Conservation (phyloP, 2,329 filamentous ascomycete species). For the Cephalotrichum gorgonifer region DNA sequence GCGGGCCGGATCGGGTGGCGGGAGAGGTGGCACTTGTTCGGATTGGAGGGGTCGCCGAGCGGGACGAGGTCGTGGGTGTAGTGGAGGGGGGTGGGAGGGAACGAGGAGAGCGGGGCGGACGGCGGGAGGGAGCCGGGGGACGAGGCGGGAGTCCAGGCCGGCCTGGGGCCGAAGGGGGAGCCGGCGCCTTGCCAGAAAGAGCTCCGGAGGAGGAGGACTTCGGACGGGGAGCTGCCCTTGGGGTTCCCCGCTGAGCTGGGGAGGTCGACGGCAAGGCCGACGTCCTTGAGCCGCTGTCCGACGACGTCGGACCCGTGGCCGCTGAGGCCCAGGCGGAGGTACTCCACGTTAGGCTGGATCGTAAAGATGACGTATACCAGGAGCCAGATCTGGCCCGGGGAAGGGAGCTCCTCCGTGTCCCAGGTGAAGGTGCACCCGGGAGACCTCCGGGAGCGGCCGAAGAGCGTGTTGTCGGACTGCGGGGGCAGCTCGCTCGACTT, state of each 20-base stretch:
- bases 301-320: slow-evolving; percentile 25
- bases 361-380: slow-evolving; percentile 42
- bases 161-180: slow-evolving; percentile 54
- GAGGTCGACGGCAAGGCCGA: slow-evolving; percentile 39
- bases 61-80: slow-evolving; percentile 29
- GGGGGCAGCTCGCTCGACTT: slow-evolving; percentile 38
- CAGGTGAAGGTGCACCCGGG: slow-evolving; percentile 35
- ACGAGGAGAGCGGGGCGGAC: slow-evolving; percentile 28
- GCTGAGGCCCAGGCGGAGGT: slow-evolving; percentile 33
- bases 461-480: slow-evolving; percentile 43
- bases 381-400: slow-evolving; percentile 41
- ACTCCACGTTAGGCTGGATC: slow-evolving; percentile 34
- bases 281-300: slow-evolving; percentile 29
- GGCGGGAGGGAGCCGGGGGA: slow-evolving; percentile 22
- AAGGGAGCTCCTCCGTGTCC: slow-evolving; percentile 28
- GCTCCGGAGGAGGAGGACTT: slow-evolving; percentile 34
- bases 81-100: slow-evolving; percentile 37
- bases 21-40: slow-evolving; percentile 35
- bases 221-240: slow-evolving; percentile 12
- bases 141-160: slow-evolving; percentile 47
- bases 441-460: slow-evolving; percentile 44
- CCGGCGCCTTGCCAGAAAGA: slow-evolving; percentile 64
- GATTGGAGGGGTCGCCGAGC: slow-evolving; percentile 29
- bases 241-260: slow-evolving; percentile 24
- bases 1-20: slow-evolving; percentile 62